Evolutionary conservation across 2,329 filamentous ascomycete species (phyloP).

Genomic region (Cordyceps tenuipes): DNA sequence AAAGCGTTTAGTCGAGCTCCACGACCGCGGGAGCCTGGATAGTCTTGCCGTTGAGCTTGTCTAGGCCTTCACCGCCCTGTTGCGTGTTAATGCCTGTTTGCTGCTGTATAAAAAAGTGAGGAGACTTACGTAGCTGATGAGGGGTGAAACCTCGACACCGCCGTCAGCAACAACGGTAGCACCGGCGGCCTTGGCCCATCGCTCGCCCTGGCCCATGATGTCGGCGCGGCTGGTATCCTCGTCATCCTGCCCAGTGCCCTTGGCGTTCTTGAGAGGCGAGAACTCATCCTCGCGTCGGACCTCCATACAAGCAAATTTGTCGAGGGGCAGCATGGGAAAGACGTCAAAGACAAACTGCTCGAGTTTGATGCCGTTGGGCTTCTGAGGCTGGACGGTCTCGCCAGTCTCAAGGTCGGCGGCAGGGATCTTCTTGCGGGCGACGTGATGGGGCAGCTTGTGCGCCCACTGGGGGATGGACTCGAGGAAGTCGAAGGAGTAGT

Average conservation of each 20-base stretch:
- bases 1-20: slow-evolving; percentile 31
- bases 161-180: slow-evolving; percentile 59
- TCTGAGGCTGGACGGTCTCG: slow-evolving; percentile 78
- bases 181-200: slow-evolving; percentile 76
- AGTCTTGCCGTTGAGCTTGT: slow-evolving; percentile 43
- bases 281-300: slow-evolving; percentile 97
- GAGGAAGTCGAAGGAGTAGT: slow-evolving; percentile 92
- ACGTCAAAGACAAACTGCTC: slow-evolving; percentile 99
- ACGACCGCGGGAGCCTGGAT: slow-evolving; percentile 46
- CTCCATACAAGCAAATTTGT: slow-evolving; percentile 92
- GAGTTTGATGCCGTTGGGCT: slow-evolving; percentile 96
- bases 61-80: slow-evolving; percentile 55
- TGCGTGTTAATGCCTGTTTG: slow-evolving; percentile 15
- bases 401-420: slow-evolving; percentile 68
- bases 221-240: slow-evolving; percentile 86
- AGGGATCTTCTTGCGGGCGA: slow-evolving; percentile 98
- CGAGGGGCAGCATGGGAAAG: slow-evolving; percentile 78
- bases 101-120: slow-evolving; percentile 3
- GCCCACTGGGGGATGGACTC: slow-evolving; percentile 83
- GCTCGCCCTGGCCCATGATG: slow-evolving; percentile 81
- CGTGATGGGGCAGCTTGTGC: slow-evolving; percentile 83
- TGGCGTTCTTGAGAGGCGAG: slow-evolving; percentile 87
- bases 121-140: slow-evolving; percentile 86
- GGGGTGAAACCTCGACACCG: slow-evolving; percentile 83
- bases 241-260: slow-evolving; percentile 82